Conservation (phyloP, 176 grass and related monocot species). For the Chloris gayana region DNA sequence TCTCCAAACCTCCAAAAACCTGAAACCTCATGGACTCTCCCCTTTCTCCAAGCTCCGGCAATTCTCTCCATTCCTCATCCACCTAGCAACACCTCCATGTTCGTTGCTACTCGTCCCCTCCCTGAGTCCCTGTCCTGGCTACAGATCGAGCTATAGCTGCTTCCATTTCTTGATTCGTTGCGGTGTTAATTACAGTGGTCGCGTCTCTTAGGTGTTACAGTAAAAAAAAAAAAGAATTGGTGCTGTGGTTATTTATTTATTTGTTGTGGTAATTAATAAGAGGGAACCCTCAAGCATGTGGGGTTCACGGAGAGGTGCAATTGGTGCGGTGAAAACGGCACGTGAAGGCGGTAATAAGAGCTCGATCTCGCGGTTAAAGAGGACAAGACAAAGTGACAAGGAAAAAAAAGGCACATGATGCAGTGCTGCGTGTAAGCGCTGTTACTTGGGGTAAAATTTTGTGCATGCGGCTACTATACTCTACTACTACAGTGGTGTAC, state of each 20-base stretch:
- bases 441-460: conserved; percentile 8
- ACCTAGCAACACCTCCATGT: conserved; percentile 39
- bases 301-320: conserved; percentile 40
- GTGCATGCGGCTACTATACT: conserved; percentile 42
- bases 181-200: conserved; percentile 48
- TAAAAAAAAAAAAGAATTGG: conserved; percentile 48
- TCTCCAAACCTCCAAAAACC: conserved; percentile 46
- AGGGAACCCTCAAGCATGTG: conserved; percentile 47
- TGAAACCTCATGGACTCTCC: conserved; percentile 36
- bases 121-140: not conserved
- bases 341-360: conserved; percentile 54
- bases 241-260: conserved; percentile 89
- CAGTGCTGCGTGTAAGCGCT: conserved; percentile 3
- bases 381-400: conserved; percentile 15
- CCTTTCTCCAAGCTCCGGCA: conserved; percentile 34
- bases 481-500: conserved; percentile 28
- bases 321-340: conserved; percentile 43
- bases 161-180: conserved; percentile 59
- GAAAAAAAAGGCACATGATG: conserved; percentile 19
- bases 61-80: conserved; percentile 45
- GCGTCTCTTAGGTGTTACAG: conserved; percentile 25
- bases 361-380: conserved; percentile 43
- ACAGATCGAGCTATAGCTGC: conserved; percentile 23
- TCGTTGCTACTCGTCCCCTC: conserved; percentile 24
- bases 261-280: conserved; percentile 84